Evolutionary conservation across 192 early-diverging fungal genomes (phyloP), one percentile per base, ranked within the genome.

Genomic region (Backusella mclennaniae): DNA sequence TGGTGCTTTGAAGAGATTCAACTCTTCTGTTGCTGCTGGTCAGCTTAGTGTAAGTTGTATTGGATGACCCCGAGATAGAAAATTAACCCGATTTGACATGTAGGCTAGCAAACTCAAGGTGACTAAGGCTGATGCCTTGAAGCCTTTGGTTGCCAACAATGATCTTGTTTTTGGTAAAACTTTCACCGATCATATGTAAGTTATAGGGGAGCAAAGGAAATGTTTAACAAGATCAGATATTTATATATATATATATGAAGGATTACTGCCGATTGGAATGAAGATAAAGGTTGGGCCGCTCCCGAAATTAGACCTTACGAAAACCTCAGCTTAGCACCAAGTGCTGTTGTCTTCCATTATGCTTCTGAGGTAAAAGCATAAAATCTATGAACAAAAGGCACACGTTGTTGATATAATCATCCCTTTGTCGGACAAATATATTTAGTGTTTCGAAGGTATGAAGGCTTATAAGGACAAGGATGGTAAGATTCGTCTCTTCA

Each of bases 141-240:
- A 93, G 80, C 74, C 89, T n/a, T 81, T 91, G 21, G 78, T 89
- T 68, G 83, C 88, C 26, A 85, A 89, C 75, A 84, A 89, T 53
- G 78, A 93, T 31, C 85, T 99, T 56, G 85, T 92, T 33, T 99
- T 99, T 84, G 97, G 97, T 56, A 87, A 92, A 74, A 89, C 90
- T 35, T 99, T 98, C 71, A 89, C 96, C 14, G 97, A 99, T 86
- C 96, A 99, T 87, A 99, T 99, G 97, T 78, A 80, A 76, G 79
- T 52, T 35, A 23, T 35, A 0, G 6, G 9, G 11, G 2, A 21
- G 23, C 1, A 14, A 19, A 11, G n/a, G n/a, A 33, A 21, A 14
- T 41, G 35, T 15, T 9, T 12, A 23, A 4, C 33, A 74, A 74
- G 35, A 74, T 8, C 39, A 71, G 26, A 44, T n/a, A 71, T 53